Base-by-base conservation (phyloP, 2,329 filamentous ascomycete species). In the Ramularia collo-cygni region DNA sequence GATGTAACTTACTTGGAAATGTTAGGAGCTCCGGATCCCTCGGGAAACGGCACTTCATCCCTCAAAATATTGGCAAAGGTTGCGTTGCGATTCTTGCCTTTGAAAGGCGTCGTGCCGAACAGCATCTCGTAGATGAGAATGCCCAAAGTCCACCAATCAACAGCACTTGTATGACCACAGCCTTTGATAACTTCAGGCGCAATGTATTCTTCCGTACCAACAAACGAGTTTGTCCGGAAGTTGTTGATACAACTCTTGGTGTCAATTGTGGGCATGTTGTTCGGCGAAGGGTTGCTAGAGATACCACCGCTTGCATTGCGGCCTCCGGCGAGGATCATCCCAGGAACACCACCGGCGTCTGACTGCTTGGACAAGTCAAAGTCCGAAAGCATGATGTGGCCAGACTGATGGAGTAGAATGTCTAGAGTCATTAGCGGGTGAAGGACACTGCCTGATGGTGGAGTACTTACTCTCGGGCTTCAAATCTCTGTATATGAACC, bases 71-170 rank as follows among this genome's bases (percentile, higher is more conserved):
- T 98, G 46, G 89, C 90, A 68, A 98, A 98, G 0, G 92, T 98
- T 10, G 89, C 88, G 57, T 96, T 98, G 28, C 92, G 79, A 65
- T 95, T 98, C 77, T 98, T 96, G 54, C 92, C 92, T 71, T 98
- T 98, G 75, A 98, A 98, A 1, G 92, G 92, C 1, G 92, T 98
- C 1, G 90, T 98, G 40, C 92, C 92, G 67, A 90, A 98, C 26
- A 98, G 74, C 92, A 98, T 98, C 66, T 98, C 92, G 63, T 96
- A 98, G 41, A 98, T 88, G 58, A 98, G 68, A 52, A 98, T 96
- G 14, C 92, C 92, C 38, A 98, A 67, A 1, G 92, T 98, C 92
- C 92, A 98, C 92, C 92, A 98, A 64, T 98, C 92, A 10, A 98
- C 92, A 10, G 92, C 92, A 60, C 90, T 96, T 6, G 92, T 98